Evolutionary conservation across 768 basidiomycete genomes (phyloP), one percentile per base, ranked within the genome.

Genomic region (Phylloporus sp.): DNA sequence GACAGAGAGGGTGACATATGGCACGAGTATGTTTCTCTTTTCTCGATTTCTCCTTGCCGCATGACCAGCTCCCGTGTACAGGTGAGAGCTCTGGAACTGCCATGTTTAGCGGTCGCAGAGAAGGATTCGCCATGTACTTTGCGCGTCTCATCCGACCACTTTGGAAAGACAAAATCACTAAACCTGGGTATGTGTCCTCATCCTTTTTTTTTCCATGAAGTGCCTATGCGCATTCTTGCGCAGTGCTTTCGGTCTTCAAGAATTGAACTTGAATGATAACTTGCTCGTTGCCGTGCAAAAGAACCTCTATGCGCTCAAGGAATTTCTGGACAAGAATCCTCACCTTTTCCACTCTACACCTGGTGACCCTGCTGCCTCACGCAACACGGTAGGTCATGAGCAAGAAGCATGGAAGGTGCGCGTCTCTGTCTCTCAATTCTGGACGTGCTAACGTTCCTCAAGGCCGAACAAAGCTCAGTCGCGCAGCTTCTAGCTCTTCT

Each of bases 361-460:
- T 3, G 82, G 81, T 26, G 87, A 90, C 55, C 69, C 78, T 33
- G 68, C 76, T 4, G 74, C 77, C 5, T 76, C 74, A 49, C 78
- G 85, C 2, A 66, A 66, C 14, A 70, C 78, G 4, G 69, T 76
- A 15, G 75, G 76, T 6, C 76, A 77, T 28, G 89, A 90, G 52
- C 86, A 90, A 62, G 91, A 91, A 66, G 90, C 90, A 6, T 90
- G 88, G 87, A 88, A 86, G 78, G 90, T 90, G 37, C 23, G 67
- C 23, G 67, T 36, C 42, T 38, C 11, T 23, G 13, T 20, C 38
- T 26, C 45, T 20, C 10, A 20, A 37, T 31, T 39, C 29, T 17
- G 29, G 18, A 9, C 24, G 24, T 10, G 28, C 35, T 58, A 47
- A 61, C 53, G 26, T 27, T 50, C 43, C 34, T 52, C 20, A 47